phyloP scores from a whole-genome alignment of 1,284 basidiomycete species.

The Leucoagaricus sp. region DNA sequence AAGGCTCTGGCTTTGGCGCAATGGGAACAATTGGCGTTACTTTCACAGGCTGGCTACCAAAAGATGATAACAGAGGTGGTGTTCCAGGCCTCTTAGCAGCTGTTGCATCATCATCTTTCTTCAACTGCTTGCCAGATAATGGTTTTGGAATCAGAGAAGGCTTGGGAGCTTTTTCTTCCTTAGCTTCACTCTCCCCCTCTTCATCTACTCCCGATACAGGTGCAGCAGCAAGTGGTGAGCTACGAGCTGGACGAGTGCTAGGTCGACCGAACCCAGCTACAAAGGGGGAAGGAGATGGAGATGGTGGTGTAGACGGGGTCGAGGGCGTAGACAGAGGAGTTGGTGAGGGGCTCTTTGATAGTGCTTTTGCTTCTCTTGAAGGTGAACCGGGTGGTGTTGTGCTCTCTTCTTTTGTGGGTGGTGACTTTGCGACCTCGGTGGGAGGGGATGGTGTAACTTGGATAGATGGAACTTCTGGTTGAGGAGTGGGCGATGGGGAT shows the following conservation, averaged over 20 bases:
- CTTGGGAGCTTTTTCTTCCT: conserved; percentile 15
- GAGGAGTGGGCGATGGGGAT: conserved; percentile 48
- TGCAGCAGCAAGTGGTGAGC: conserved; percentile 59
- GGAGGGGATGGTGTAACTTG: conserved; percentile 30
- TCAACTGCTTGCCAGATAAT: conserved; percentile 26
- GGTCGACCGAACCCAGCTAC: conserved; percentile 48
- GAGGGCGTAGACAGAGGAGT: conserved; percentile 24
- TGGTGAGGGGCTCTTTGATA: conserved; percentile 23
- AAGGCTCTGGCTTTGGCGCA: conserved; percentile 7
- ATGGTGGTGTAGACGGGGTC: conserved; percentile 23
- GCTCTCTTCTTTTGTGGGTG: conserved; percentile 27
- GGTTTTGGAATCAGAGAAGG: conserved; percentile 34
- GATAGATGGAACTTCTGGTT: conserved; percentile 40
- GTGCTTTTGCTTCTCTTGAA: conserved; percentile 31
- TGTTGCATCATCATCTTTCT: conserved; percentile 5
- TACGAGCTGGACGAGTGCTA: conserved; percentile 59
- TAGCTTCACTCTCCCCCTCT: conserved; percentile 27
- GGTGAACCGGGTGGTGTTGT: conserved; percentile 61
- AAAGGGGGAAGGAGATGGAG: conserved; percentile 38
- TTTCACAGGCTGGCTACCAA: conserved; percentile 12
- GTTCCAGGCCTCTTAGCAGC: conserved; percentile 37
- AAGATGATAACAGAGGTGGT: conserved; percentile 41
- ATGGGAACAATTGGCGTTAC: conserved; percentile 2
- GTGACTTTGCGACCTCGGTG: conserved; percentile 16
- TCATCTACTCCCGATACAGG: conserved; percentile 47